Base-by-base conservation (phyloP, 345 rosid genomes). In the Chamaenerion angustifolium region DNA sequence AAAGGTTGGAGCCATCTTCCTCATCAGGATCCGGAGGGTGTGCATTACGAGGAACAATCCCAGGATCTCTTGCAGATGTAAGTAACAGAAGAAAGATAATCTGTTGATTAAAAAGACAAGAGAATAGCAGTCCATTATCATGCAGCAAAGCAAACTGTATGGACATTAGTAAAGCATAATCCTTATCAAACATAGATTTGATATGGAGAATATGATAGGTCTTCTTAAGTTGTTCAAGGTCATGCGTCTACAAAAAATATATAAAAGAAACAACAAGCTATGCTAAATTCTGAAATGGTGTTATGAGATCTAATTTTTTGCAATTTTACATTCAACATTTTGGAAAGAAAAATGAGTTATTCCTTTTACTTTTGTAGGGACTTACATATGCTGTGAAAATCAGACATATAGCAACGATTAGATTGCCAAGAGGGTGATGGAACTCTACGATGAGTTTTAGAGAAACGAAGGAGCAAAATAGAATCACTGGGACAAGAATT, bases 51-150 rank as follows among this genome's bases (percentile, higher is more conserved):
- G 98, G 98, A 64, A 86, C 72, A 41, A 90, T 83, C 59, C 98
- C 96, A 48, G 96, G 98, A 76, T 86, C 98, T 63, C 87, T 80
- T 61, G 80, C 85, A 21, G 98, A 86, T 46, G 98, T 78, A 53
- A 90, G 83, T 62, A 90, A 66, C 52, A 90, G 79, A 60, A 90
- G 85, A 48, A 71, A 23, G 40, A 86, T 44, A 59, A 77, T 85
- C 98, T 90, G 84, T 27, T 27, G 17, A 53, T 19, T 55, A 59
- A 57, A 46, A 59, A 51, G 55, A 52, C 50, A 61, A 51, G 27
- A 54, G 45, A 45, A 50, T 9, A 41, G 11, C 17, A 21, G 31
- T 2, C n/a, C 48, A 40, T 13, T 31, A 31, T 31, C 5, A 31
- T 31, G 8, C 37, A 31, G 37, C 1, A 31, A 31, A 31, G 37